Conservation (phyloP, 441 rosid species). For the Corymbia calophylla region DNA sequence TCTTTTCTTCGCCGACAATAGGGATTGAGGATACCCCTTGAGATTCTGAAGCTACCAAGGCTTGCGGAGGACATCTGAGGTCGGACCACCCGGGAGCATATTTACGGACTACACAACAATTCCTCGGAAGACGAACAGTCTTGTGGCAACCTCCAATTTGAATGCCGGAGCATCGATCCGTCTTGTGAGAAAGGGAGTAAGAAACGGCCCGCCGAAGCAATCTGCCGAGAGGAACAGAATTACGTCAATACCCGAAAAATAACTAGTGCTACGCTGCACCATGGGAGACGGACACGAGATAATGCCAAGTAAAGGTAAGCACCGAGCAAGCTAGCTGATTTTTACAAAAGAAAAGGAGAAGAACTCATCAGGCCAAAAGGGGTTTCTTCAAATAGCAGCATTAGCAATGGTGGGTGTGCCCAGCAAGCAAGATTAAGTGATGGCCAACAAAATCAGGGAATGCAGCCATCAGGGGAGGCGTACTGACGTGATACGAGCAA, state of each 20-base stretch:
- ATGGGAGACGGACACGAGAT: neutral
- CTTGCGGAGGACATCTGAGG: conserved; percentile 33
- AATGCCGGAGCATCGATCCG: conserved; percentile 17
- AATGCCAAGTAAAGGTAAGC: neutral
- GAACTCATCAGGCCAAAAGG: neutral
- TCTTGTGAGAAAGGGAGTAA: conserved; percentile 22
- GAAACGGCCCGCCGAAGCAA: conserved; percentile 33
- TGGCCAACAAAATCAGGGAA: neutral
- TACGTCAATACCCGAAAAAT: neutral
- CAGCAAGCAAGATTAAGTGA: neutral
- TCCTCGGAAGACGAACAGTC: conserved; percentile 10
- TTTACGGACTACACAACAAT: conserved; percentile 9
- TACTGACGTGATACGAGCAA: neutral
- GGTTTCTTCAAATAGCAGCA: neutral
- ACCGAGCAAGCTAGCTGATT: neutral
- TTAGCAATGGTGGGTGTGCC: neutral
- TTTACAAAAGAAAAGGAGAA: neutral
- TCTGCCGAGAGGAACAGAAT: conserved; percentile 13
- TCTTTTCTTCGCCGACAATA: conserved; percentile 42
- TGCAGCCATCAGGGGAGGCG: neutral
- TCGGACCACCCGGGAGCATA: conserved; percentile 25
- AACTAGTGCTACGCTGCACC: neutral
- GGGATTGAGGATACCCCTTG: conserved; percentile 26
- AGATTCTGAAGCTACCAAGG: conserved; percentile 50
- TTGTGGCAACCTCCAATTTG: conserved; percentile 20